Evolutionary conservation across 257 asterid genomes (phyloP).

Genomic region (Dorcoceras hygrometricum): DNA sequence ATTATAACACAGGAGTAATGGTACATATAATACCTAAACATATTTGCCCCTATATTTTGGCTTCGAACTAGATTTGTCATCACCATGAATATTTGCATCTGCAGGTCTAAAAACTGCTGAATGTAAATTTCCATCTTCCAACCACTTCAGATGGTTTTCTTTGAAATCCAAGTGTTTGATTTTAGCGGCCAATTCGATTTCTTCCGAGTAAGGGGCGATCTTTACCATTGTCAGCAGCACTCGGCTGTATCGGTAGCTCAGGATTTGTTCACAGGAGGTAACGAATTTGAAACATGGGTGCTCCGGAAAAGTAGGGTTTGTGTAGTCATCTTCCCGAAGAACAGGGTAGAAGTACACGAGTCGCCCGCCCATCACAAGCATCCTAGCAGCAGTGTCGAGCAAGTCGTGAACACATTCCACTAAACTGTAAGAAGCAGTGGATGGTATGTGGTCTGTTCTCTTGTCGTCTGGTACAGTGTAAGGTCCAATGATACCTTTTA

Average conservation of each 20-base stretch:
- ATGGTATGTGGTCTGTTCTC: conserved; percentile 89
- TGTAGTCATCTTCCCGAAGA: conserved; percentile 60
- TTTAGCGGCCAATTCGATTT: conserved; percentile 62
- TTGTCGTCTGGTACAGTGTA: conserved; percentile 89
- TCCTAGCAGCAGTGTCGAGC: conserved; percentile 86
- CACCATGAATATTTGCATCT: conserved; percentile 40
- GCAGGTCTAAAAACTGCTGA: conserved; percentile 87
- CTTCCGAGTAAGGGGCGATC: conserved; percentile 62
- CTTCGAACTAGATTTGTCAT: conserved; percentile 56
- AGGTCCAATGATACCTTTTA: conserved; percentile 80
- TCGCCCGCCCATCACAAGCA: conserved; percentile 91
- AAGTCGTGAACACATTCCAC: conserved; percentile 95
- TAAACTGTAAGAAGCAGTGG: conserved; percentile 92
- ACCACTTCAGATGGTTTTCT: conserved; percentile 88
- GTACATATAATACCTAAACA: conserved; percentile 44
- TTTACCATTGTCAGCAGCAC: conserved; percentile 71
- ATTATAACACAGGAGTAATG: background rate
- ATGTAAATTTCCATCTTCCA: conserved; percentile 91
- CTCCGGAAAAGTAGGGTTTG: conserved; percentile 66
- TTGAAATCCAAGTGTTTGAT: conserved; percentile 67
- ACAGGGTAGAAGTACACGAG: conserved; percentile 93
- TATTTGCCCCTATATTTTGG: conserved; percentile 93
- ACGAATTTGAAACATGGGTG: conserved; percentile 82
- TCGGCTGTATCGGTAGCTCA: conserved; percentile 89
- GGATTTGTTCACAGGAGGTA: conserved; percentile 77